These are phyloP conservation scores for Craterostigma plantagineum DNA, from an alignment of 257 asterid species.

Conservation along the genomic window DNA sequence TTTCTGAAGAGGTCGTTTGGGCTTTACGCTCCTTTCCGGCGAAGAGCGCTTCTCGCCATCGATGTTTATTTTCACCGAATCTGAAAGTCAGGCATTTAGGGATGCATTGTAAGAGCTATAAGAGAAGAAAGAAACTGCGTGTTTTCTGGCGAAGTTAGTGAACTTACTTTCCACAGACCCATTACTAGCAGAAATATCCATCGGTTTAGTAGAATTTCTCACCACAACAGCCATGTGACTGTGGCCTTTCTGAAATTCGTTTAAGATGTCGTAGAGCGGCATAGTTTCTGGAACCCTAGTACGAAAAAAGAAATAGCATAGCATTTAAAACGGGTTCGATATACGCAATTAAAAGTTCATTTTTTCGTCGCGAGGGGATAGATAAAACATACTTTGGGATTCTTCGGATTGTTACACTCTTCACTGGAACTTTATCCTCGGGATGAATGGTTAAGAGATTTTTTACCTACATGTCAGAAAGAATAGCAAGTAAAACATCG, in stretches of 20 bases:
- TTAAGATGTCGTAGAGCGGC: slow-evolving; percentile 90
- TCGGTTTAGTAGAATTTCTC: slow-evolving; percentile 26
- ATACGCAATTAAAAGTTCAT: neutral
- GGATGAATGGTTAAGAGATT: slow-evolving; percentile 80
- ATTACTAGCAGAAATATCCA: slow-evolving; percentile 15
- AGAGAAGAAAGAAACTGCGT: neutral
- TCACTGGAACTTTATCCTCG: slow-evolving; percentile 72
- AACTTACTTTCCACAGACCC: slow-evolving; percentile 19
- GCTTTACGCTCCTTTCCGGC: slow-evolving; percentile 22
- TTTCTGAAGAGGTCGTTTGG: slow-evolving; percentile 41
- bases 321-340: neutral
- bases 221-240: slow-evolving; percentile 97
- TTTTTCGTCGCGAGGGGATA: neutral
- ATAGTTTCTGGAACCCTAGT: slow-evolving; percentile 62
- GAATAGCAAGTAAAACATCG: too few species aligned
- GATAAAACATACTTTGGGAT: slow-evolving; percentile 64
- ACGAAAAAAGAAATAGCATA: neutral
- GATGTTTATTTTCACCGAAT: slow-evolving; percentile 46
- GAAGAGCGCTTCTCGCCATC: slow-evolving; percentile 32
- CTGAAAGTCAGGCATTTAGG: slow-evolving; percentile 4
- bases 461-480: slow-evolving; percentile 35
- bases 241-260: slow-evolving; percentile 96
- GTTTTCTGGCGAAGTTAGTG: too few species aligned
- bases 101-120: neutral
- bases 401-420: slow-evolving; percentile 75